Conservation (phyloP, 176 grass and related monocot genomes). For the Pharus latifolius region DNA sequence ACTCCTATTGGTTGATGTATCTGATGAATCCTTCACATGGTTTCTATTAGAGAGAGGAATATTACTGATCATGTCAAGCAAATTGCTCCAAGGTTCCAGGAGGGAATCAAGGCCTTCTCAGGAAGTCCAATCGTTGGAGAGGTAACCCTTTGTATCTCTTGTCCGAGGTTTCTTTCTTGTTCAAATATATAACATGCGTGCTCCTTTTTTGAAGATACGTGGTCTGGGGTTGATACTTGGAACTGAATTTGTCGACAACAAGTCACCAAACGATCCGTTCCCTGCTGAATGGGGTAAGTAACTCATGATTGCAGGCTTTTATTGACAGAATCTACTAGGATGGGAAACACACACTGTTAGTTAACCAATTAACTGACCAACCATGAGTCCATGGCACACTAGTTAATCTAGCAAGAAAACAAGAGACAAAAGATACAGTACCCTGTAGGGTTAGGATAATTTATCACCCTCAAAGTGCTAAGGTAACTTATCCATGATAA, state of each 20-base stretch:
- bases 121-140: constrained; percentile 78
- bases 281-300: constrained; percentile 85
- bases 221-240: constrained; percentile 78
- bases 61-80: constrained; percentile 49
- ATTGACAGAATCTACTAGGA: not conserved
- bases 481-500: not conserved
- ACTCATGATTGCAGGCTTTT: not conserved
- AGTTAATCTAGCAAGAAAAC: not conserved
- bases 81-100: constrained; percentile 64
- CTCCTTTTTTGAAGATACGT: constrained; percentile 40
- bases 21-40: constrained; percentile 6
- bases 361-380: not conserved
- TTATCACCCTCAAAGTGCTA: not conserved
- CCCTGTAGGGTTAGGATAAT: not conserved
- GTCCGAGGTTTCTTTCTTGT: not conserved
- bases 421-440: not conserved
- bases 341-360: not conserved
- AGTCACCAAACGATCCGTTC: constrained; percentile 76
- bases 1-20: not conserved
- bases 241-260: constrained; percentile 88
- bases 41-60: constrained; percentile 65
- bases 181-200: not conserved
- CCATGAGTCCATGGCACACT: not conserved
- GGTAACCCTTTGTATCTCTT: constrained; percentile 19
- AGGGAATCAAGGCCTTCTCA: constrained; percentile 78